Base-by-base conservation (phyloP, 129 eudicot species). In the Scalesia atractyloides region DNA sequence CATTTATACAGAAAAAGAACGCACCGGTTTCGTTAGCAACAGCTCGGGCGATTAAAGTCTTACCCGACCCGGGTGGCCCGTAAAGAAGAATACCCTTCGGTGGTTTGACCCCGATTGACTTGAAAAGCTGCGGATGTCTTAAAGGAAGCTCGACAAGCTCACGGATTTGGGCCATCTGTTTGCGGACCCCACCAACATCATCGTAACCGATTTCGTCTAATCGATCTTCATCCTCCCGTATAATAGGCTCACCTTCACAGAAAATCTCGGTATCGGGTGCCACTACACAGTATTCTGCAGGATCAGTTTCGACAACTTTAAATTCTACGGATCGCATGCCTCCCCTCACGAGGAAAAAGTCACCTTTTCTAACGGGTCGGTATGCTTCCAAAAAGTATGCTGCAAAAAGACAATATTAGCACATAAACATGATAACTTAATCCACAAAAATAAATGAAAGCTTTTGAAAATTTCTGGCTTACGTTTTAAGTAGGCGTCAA, bases 21-120 rank as follows among this genome's bases (percentile, higher is more conserved):
- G 98, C 98, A 54, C 98, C 98, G 1, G 98, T 92, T 74, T 92
- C 98, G 37, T 92, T 89, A 7, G 98, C 98, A 68, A 92, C 96
- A 62, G 98, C 98, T 26, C 98, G 80, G 53, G 98, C 98, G 18
- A 92, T 92, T 59, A 92, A 64, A 48, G 98, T 92, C 77, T 92
- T 92, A 7, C 98, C 98, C 2, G 98, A 89, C 13, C 98, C 98
- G 14, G 98, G 98, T 34, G 98, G 98, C 1, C 98, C 98, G 56
- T 89, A 93, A 9, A 93, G 89, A 57, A 93, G 77, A 47, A 93
- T 93, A 44, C 98, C 98, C 68, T 93, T 93, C 0, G 98, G 98
- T 26, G 98, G 98, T 80, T 90, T 93, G 22, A 93, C 98, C 67
- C 98, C 98, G 17, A 93, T 86, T 0, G 98, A 87, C 76, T 93